phyloP scores from a whole-genome alignment of 1,284 basidiomycete genomes.

The Ceratobasidium theobromae region DNA sequence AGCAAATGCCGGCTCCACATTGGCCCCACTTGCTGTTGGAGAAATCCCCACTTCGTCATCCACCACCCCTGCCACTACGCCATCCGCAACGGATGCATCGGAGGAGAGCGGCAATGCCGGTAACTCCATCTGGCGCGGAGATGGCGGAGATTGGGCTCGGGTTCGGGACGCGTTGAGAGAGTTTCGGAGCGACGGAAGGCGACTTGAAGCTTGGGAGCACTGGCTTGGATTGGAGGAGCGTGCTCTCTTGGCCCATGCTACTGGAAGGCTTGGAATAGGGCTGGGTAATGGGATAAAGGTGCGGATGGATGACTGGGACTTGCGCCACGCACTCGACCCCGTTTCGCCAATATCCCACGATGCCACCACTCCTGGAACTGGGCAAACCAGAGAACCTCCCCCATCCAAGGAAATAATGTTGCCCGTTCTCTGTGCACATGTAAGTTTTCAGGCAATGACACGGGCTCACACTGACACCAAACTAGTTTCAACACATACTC shows the following conservation, averaged over 20 bases:
- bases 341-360: neutral
- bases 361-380: neutral
- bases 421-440: conserved; percentile 58
- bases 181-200: conserved; percentile 63
- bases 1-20: conserved; percentile 38
- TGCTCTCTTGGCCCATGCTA: conserved; percentile 7
- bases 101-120: neutral
- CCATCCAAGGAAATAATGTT: conserved; percentile 42
- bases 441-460: conserved; percentile 45
- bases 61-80: neutral
- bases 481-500: conserved; percentile 58
- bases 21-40: neutral
- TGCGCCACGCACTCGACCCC: conserved; percentile 2
- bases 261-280: conserved; percentile 5
- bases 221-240: conserved; percentile 52
- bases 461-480: conserved; percentile 5
- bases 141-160: conserved; percentile 63
- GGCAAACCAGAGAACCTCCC: neutral
- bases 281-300: neutral
- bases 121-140: conserved; percentile 47
- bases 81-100: neutral
- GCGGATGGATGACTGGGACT: conserved; percentile 10
- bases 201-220: conserved; percentile 67
- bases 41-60: conserved; percentile 20
- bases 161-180: conserved; percentile 55